Evolutionary conservation across 1,284 basidiomycete species (phyloP).

Genomic region (Puccinia hordei): DNA sequence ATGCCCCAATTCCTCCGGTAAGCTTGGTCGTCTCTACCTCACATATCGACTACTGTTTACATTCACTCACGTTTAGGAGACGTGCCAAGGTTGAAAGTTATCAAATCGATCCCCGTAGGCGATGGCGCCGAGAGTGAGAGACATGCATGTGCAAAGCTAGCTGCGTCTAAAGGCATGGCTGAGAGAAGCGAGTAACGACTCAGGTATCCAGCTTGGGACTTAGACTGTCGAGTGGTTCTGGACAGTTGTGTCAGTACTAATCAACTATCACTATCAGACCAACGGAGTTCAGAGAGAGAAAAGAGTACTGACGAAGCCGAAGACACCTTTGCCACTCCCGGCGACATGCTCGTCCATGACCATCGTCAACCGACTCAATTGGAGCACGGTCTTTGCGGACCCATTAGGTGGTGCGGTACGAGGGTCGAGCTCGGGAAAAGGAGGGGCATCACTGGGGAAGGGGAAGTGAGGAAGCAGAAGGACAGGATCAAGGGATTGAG

Average conservation of each 20-base stretch:
- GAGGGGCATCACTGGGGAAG: not conserved
- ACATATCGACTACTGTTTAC: not conserved
- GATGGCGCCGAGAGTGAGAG: conserved; percentile 24
- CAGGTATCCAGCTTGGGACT: conserved; percentile 29
- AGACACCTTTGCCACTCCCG: conserved; percentile 24
- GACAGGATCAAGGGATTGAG: conserved; percentile 28
- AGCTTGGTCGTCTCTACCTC: not conserved
- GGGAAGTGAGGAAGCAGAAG: conserved; percentile 27
- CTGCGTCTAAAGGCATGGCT: conserved; percentile 9
- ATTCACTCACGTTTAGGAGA: conserved; percentile 19
- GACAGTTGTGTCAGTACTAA: not conserved
- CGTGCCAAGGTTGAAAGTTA: conserved; percentile 14
- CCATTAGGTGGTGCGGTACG: no score
- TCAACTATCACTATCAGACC: no score
- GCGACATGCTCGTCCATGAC: conserved; percentile 25
- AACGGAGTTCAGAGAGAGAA: not conserved
- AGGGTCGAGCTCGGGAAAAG: no score
- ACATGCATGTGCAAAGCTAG: conserved; percentile 31
- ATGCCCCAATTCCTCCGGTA: not conserved
- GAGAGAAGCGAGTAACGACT: conserved; percentile 28
- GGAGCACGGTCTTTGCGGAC: no score
- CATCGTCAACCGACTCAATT: no score
- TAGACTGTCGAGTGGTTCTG: not conserved
- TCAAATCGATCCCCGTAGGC: conserved; percentile 30
- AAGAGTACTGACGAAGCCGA: conserved; percentile 36